Evolutionary conservation across 192 early-diverging fungal genomes (phyloP).

Genomic region (Funneliformis mosseae): DNA sequence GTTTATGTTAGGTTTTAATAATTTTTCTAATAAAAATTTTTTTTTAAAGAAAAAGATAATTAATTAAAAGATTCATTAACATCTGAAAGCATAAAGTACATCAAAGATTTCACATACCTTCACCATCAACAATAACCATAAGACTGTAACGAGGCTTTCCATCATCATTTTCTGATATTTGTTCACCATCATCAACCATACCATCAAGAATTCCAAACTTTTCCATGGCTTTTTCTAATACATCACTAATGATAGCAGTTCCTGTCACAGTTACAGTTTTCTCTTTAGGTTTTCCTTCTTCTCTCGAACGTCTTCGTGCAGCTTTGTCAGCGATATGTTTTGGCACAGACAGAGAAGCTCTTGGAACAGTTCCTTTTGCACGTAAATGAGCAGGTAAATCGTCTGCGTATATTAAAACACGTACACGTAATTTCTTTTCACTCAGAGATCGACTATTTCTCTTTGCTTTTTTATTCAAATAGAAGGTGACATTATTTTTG

Average conservation of each 20-base stretch:
- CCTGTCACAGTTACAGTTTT: not conserved
- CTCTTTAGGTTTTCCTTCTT: conserved; percentile 34
- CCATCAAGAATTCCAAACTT: conserved; percentile 53
- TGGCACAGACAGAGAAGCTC: conserved; percentile 33
- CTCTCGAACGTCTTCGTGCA: conserved; percentile 27
- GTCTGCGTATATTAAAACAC: conserved; percentile 27
- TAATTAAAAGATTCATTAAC: not conserved
- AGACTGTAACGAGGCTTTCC: conserved; percentile 20
- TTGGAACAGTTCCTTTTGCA: not conserved
- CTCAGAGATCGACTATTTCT: not conserved
- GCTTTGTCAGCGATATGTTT: conserved; percentile 34
- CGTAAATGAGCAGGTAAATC: conserved; percentile 20
- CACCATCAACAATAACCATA: conserved; percentile 23
- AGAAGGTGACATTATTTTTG: conserved; percentile 22
- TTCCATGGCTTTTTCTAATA: conserved; percentile 49
- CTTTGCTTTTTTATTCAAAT: conserved; percentile 20
- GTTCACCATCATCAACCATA: conserved; percentile 45
- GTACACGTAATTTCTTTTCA: conserved; percentile 25
- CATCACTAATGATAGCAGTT: conserved; percentile 45
- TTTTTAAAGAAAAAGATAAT: not conserved
- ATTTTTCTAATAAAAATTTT: conserved; percentile 11
- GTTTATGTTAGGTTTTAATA: not conserved
- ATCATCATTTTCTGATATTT: conserved; percentile 13
- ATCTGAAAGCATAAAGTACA: not conserved
- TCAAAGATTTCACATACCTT: conserved; percentile 4